Base-by-base conservation (phyloP, 75 land plant species). In the Azolla pinnata region DNA sequence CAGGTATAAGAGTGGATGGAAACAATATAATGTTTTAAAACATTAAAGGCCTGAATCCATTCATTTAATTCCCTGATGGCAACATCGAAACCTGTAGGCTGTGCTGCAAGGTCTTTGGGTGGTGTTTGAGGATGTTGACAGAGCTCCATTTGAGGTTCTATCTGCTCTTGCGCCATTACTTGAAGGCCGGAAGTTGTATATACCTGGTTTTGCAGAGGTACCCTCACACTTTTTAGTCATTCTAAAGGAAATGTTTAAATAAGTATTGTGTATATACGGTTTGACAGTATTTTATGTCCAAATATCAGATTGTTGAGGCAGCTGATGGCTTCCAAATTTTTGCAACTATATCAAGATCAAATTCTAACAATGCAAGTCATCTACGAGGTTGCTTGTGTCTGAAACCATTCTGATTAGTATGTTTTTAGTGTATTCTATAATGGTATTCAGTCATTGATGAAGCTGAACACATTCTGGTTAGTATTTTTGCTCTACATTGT, bases 161-260 rank as follows among this genome's bases (percentile, higher is more conserved):
- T 81, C 91, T 7, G 67, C 81, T 33, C 51, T 95, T 33, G 62
- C 72, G 52, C 87, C 99, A 31, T 61, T 95, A 44, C 64, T 95
- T 54, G 99, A 95, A 67, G 85, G 86, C 67, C 65, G 79, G 54
- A 75, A 56, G 42, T 68, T 81, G 53, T 76, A 83, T 52, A 54
- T 69, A 31, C 81, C 88, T 55, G 88, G 99, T 30, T 75, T 77
- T 60, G 97, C 88, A 31, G 99, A 95, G 86, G 96, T 89, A 70
- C 29, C n/a, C n/a, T n/a, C n/a, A n/a, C n/a, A n/a, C n/a, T n/a
- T n/a, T n/a, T n/a, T n/a, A n/a, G n/a, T n/a, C n/a, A n/a, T n/a
- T n/a, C n/a, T n/a, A n/a, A n/a, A n/a, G n/a, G n/a, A n/a, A n/a
- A n/a, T n/a, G n/a, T n/a, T n/a, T n/a, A n/a, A n/a, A n/a, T n/a